Base-by-base conservation (phyloP, 495 filamentous ascomycete species). In the Tuber indicum region DNA sequence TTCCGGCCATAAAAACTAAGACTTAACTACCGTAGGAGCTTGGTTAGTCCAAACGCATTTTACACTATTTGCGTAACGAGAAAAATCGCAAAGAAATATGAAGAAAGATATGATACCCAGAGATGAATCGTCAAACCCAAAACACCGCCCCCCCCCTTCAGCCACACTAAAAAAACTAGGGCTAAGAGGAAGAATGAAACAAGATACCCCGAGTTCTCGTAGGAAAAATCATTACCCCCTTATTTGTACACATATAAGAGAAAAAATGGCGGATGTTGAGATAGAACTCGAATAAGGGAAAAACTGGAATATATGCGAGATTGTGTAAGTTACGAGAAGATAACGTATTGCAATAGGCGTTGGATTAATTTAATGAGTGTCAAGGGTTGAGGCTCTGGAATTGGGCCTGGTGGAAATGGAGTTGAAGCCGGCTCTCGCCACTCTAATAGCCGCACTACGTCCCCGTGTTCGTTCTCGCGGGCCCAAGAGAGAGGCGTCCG, bases 381-480 rank as follows among this genome's bases (percentile, higher is more conserved):
- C 45, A 46, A 46, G 0, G 45, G 45, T 46, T 1, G 45, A 46
- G 45, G 45, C 14, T 46, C 45, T 1, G 45, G 12, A 46, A 46
- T 46, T 46, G 45, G 45, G 45, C 19, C 45, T 17, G 14, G 45
- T 46, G 5, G 45, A 17, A 0, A 19, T 17, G 45, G 45, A 19
- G 45, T 46, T 46, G 45, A 17, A 19, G 10, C 47, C 5, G 19
- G 19, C 6, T 23, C 7, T 23, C 5, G 47, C 8, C 8, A 19
- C 47, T 23, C 62, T 0, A 81, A 58, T 19, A 77, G 47, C 62
- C 47, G 66, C 43, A 47, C 32, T 21, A 75, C 10, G 17, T 17
- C 46, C 23, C 58, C 47, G 43, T 81, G 46, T 71, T 78, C 76
- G 1, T 76, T 72, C 49, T 16, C 1, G 41, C 81, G 84, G 49